Evolutionary conservation across 352 stramenopile species (phyloP).

Genomic region (Globisporangium cederbergense): DNA sequence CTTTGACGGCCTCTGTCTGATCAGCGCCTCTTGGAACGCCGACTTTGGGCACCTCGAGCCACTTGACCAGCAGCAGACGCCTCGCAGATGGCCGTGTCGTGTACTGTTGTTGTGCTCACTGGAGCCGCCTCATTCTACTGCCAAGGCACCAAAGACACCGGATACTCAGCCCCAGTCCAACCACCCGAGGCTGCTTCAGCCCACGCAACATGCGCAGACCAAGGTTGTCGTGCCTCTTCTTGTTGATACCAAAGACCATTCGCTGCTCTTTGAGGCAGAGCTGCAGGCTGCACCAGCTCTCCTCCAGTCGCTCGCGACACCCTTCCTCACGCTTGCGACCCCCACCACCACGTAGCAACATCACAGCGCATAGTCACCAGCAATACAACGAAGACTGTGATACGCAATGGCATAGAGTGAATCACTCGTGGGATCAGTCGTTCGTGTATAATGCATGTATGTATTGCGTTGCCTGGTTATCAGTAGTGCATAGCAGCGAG

Average conservation of each 20-base stretch:
- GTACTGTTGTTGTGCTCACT: slow-evolving; percentile 1
- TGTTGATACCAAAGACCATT: too few relatives aligned
- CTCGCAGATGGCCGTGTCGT: neutral
- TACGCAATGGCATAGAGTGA: too few relatives aligned
- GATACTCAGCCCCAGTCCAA: neutral
- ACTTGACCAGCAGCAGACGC: neutral
- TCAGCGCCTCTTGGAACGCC: slow-evolving; percentile 7
- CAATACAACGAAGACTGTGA: neutral
- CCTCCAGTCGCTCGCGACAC: slow-evolving; percentile 2
- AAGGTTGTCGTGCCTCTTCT: neutral
- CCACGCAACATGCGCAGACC: neutral
- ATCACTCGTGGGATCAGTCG: too few relatives aligned
- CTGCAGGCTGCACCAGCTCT: neutral
- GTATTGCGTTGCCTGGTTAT: too few relatives aligned
- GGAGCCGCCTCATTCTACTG: neutral
- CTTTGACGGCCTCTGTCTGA: slow-evolving; percentile 7
- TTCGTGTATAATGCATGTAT: too few relatives aligned
- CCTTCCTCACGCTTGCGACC: slow-evolving; percentile 5
- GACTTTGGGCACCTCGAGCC: neutral
- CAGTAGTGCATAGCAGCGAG: too few relatives aligned
- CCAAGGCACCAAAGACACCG: neutral
- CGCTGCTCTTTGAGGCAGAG: slow-evolving; percentile 1
- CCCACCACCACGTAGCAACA: neutral
- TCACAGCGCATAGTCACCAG: neutral
- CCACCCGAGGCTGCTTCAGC: neutral